Evolutionary conservation across 768 basidiomycete genomes (phyloP), one percentile per base, ranked within the genome.

Genomic region (Kwoniella dendrophila): DNA sequence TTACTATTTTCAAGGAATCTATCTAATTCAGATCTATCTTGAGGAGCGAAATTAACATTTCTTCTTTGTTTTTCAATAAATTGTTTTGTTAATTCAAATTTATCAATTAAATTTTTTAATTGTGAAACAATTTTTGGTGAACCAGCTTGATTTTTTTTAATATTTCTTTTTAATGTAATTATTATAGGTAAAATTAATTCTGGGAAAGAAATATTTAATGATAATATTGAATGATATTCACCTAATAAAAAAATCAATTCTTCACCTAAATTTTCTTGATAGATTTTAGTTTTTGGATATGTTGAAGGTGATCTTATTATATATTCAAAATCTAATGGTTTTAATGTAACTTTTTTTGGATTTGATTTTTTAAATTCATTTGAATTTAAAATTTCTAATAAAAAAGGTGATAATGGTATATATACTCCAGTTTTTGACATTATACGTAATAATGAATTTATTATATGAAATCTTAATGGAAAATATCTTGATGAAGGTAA

Each of bases 401-500:
- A 83, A 80, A 90, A 88, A 1, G 95, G 87, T 0, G 90, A 82
- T 44, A 99, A 83, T 10, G 96, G 93, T 58, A 96, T 85, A 79
- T 91, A 98, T 18, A 85, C 89, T 56, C 85, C 83, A 2, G 90
- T 94, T 75, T 92, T 90, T 50, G 85, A 85, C 38, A 88, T 86
- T 65, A 99, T 84, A 75, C 92, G 88, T 26, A 92, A 82, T 45
- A 98, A 84, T 1, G 96, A 94, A 10, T 91, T 90, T 33, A 90
- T 80, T 61, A 98, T 84, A 77, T 98, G 94, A 29, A 98, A 84
- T 77, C 97, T 94, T 78, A 97, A 89, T 1, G 96, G 95, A 80
- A 90, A 90, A 64, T 92, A 97, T 45, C 95, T 89, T 12, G 88
- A 84, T 63, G 90, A 94, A 29, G 92, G 87, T 49, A 96, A 86